Evolutionary conservation across 345 rosid species (phyloP).

Genomic region (Theobroma cacao): DNA sequence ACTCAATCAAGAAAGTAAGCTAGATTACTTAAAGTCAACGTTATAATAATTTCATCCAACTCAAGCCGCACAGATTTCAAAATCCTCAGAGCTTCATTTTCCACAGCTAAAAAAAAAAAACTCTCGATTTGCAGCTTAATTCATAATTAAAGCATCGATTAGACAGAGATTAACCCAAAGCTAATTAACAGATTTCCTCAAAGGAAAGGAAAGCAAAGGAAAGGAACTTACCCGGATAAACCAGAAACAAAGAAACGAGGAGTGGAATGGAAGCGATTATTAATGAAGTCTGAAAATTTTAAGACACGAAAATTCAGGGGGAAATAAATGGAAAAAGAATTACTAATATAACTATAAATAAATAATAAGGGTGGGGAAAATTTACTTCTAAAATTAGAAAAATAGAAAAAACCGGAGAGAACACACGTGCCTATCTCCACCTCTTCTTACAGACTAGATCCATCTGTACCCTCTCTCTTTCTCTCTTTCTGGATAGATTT

Average conservation of each 20-base stretch:
- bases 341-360: background rate
- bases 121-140: background rate
- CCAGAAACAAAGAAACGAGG: background rate
- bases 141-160: background rate
- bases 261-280: background rate
- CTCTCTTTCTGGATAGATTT: constrained; percentile 13
- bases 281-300: constrained; percentile 12
- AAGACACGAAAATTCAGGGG: background rate
- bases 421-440: constrained; percentile 26
- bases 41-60: background rate
- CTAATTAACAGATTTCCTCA: background rate
- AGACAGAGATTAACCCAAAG: background rate
- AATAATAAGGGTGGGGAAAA: constrained; percentile 9
- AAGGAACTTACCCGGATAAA: constrained; percentile 24
- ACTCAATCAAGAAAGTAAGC: background rate
- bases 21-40: background rate
- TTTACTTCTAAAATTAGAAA: constrained; percentile 18
- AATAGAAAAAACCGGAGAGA: background rate
- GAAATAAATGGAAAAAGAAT: background rate
- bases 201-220: background rate
- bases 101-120: background rate
- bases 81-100: background rate
- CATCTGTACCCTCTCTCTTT: constrained; percentile 13
- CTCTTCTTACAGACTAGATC: constrained; percentile 16
- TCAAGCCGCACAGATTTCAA: background rate